These are phyloP conservation scores for Aspergillus chevalieri DNA, from an alignment of 2,329 filamentous ascomycete genomes.

Conservation along the genomic window DNA sequence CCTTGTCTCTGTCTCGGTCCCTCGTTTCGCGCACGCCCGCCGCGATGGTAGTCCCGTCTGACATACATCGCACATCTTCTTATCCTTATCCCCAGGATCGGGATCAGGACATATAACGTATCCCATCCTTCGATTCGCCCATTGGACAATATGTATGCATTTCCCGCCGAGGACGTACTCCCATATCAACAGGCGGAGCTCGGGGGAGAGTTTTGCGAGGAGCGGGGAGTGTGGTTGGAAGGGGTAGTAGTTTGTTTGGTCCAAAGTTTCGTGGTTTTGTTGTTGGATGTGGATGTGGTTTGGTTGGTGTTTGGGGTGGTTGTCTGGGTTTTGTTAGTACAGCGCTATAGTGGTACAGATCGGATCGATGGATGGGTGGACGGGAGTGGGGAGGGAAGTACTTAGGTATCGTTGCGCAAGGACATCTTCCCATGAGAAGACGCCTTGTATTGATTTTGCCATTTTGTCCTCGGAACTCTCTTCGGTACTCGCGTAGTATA, in stretches of 20 bases:
- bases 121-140: slow-evolving; percentile 23
- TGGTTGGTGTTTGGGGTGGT: slow-evolving; percentile 23
- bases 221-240: slow-evolving; percentile 23
- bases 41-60: slow-evolving; percentile 23
- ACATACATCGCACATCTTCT: slow-evolving; percentile 26
- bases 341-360: neutral
- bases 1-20: neutral
- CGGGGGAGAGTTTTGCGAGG: slow-evolving; percentile 27
- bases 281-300: slow-evolving; percentile 3
- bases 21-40: slow-evolving; percentile 1
- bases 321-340: slow-evolving; percentile 13
- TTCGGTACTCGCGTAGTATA: neutral
- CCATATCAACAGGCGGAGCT: slow-evolving; percentile 34
- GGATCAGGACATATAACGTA: slow-evolving; percentile 25
- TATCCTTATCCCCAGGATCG: slow-evolving; percentile 4
- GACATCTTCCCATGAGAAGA: slow-evolving; percentile 38
- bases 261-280: slow-evolving; percentile 4
- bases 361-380: neutral
- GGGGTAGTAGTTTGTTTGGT: slow-evolving; percentile 7
- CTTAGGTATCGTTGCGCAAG: slow-evolving; percentile 35
- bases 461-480: slow-evolving; percentile 11
- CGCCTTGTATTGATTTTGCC: slow-evolving; percentile 30
- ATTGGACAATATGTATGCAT: slow-evolving; percentile 33
- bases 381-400: slow-evolving; percentile 13
- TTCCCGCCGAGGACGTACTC: slow-evolving; percentile 25